Evolutionary conservation across 768 basidiomycete species (phyloP).

Genomic region (Lentinus brumalis): DNA sequence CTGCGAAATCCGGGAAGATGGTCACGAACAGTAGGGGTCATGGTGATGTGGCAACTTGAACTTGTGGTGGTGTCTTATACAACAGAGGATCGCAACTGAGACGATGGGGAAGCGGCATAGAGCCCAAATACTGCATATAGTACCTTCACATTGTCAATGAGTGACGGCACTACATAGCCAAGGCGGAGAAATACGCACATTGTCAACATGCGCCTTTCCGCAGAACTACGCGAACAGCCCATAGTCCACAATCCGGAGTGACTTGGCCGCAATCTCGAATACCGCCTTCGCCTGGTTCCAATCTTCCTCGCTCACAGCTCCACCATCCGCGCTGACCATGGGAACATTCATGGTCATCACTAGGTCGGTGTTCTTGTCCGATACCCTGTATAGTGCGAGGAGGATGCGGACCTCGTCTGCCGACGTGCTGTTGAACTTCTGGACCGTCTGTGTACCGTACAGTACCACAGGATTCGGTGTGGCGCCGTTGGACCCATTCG

Average conservation of each 20-base stretch:
- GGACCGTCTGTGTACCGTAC: slow-evolving; percentile 67
- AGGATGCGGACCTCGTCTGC: slow-evolving; percentile 75
- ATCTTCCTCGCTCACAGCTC: slow-evolving; percentile 34
- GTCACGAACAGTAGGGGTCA: no score
- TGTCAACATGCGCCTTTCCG: not conserved
- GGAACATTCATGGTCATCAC: slow-evolving; percentile 88
- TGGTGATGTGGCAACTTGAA: no score
- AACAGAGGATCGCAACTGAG: no score
- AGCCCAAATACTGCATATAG: no score
- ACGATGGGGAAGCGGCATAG: no score
- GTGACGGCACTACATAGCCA: not conserved
- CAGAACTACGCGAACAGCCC: slow-evolving; percentile 16
- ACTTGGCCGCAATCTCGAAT: slow-evolving; percentile 18
- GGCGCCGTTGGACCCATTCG: slow-evolving; percentile 38
- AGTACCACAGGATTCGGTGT: slow-evolving; percentile 67
- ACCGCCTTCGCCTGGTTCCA: slow-evolving; percentile 12
- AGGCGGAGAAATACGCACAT: not conserved
- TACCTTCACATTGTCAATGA: no score
- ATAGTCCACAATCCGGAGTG: slow-evolving; percentile 25
- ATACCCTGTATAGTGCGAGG: slow-evolving; percentile 80
- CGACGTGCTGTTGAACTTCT: slow-evolving; percentile 68
- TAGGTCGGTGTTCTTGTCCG: slow-evolving; percentile 72
- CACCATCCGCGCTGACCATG: slow-evolving; percentile 45
- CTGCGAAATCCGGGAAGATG: no score
- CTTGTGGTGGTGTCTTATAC: no score